Base-by-base conservation (phyloP, 768 basidiomycete species). In the Lactarius psammicola region DNA sequence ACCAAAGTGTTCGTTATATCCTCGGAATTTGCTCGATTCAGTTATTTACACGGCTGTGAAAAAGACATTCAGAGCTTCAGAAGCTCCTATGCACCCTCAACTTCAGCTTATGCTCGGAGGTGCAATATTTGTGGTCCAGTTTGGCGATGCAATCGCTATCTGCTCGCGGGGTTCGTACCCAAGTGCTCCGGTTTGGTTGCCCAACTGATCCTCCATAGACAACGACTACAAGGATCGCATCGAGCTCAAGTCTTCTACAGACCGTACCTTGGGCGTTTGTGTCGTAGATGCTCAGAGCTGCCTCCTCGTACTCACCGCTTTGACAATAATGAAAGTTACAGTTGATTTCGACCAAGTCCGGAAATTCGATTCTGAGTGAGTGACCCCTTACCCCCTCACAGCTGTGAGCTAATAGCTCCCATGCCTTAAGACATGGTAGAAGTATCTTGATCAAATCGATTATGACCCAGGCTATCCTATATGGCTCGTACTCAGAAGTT, bases 391-490 rank as follows among this genome's bases (percentile, higher is more conserved):
- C 59, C 20, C 60, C 40, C 49, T 40, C 56, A 34, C 17, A 18
- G 13, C 1, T 40, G 13, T 2, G 31, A 54, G n/a, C 56, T 57
- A n/a, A 63, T 44, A 8, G 31, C 36, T 40, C 40, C 36, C 33
- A 11, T 26, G 33, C 2, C n/a, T 38, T 51, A 62, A 89, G 87
- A 59, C 85, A 80, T 63, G 91, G 86, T 65, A 83, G 78, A 51
- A 85, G 88, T 2, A 83, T 83, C 64, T 77, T 93, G 30, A 84
- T 92, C 73, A 88, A 88, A 75, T 87, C 88, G 10, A 89, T 85
- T 30, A 87, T 94, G 86, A 89, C 85, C 54, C 90, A 93, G 72
- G 91, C 90, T 13, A 91, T 93, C 68, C 72, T 92, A 38, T 92
- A 92, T 72, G 89, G 89, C 15, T 81, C 88, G 31, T 78, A 86